Percentiles rank a stretch among this genome's conserved stretches.
Evolutionary conservation across 2,329 filamentous ascomycete genomes (phyloP).

Genomic region (Penicillium expansum): DNA sequence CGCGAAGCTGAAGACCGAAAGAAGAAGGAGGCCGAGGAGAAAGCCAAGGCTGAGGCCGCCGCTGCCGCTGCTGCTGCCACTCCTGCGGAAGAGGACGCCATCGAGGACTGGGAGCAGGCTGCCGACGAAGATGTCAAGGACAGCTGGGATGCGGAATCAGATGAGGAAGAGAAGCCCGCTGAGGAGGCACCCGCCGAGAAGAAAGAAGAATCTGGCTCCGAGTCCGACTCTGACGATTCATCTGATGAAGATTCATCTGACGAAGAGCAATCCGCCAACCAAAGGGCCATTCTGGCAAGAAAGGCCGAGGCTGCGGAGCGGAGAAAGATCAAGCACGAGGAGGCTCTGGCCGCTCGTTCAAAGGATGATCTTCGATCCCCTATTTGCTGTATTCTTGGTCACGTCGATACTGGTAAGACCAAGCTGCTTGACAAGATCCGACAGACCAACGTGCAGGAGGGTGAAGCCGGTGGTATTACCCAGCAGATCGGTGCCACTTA

Average conservation of each 20-base stretch:
- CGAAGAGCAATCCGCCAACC: slow-evolving; percentile 69
- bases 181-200: slow-evolving; percentile 33
- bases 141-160: slow-evolving; percentile 75
- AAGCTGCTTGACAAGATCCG: slow-evolving; percentile 98
- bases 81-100: slow-evolving; percentile 54
- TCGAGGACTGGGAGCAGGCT: slow-evolving; percentile 83
- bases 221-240: slow-evolving; percentile 40
- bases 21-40: slow-evolving; percentile 69
- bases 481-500: slow-evolving; percentile 99
- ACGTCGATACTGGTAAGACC: slow-evolving; percentile 99
- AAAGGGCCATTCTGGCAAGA: slow-evolving; percentile 68
- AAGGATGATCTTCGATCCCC: slow-evolving; percentile 94
- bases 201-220: slow-evolving; percentile 31
- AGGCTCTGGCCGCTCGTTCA: slow-evolving; percentile 83
- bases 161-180: slow-evolving; percentile 56
- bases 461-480: slow-evolving; percentile 98
- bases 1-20: slow-evolving; percentile 53
- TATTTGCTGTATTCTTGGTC: slow-evolving; percentile 98
- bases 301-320: slow-evolving; percentile 88
- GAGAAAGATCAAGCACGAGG: slow-evolving; percentile 85
- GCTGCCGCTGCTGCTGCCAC: slow-evolving; percentile 45
- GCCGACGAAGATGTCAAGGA: slow-evolving; percentile 81
- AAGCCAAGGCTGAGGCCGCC: slow-evolving; percentile 74
- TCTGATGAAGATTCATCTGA: slow-evolving; percentile 54
- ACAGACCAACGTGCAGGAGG: slow-evolving; percentile 97